A percentile compares a stretch with the other conserved stretches of the same genome.
Evolutionary conservation across 1,284 basidiomycete species (phyloP).

Genomic region (Moniliophthora roreri): DNA sequence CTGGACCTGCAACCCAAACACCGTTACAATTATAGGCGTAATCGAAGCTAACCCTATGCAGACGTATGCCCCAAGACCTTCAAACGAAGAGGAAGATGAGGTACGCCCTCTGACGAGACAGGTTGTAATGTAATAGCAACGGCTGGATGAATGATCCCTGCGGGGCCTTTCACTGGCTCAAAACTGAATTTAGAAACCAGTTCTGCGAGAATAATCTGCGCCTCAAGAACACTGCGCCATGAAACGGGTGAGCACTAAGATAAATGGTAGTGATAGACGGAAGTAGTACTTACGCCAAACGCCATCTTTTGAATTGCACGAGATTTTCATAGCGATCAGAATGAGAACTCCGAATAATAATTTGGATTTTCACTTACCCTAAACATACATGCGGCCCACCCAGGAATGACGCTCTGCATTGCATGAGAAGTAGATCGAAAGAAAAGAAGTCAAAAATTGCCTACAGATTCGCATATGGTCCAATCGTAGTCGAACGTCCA

Average conservation of each 20-base stretch:
- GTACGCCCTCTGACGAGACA: background rate
- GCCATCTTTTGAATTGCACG: slow-evolving; percentile 13
- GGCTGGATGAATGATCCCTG: background rate
- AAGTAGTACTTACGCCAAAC: slow-evolving; percentile 14
- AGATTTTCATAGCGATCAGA: background rate
- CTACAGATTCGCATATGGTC: slow-evolving; percentile 21
- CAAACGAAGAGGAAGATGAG: slow-evolving; percentile 1
- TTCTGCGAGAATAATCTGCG: slow-evolving; percentile 1
- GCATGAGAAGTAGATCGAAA: background rate
- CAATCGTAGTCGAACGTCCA: slow-evolving; percentile 11
- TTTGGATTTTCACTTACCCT: slow-evolving; percentile 9
- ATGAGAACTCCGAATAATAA: too few relatives aligned
- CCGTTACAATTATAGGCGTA: too few relatives aligned
- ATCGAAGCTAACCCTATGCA: too few relatives aligned
- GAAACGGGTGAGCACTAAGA: too few relatives aligned
- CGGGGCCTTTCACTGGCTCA: background rate
- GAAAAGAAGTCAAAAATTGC: background rate
- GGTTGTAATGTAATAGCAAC: slow-evolving; percentile 4
- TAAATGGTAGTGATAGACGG: background rate
- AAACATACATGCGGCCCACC: slow-evolving; percentile 18
- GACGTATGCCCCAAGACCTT: too few relatives aligned
- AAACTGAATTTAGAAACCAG: slow-evolving; percentile 2
- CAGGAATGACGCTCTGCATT: slow-evolving; percentile 14
- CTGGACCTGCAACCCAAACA: too few relatives aligned
- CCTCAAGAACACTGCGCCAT: background rate